Evolutionary conservation across 1,139 yeast species (phyloP), one percentile per base, ranked within the genome.

Genomic region (Casaregolazyma lundiana): DNA sequence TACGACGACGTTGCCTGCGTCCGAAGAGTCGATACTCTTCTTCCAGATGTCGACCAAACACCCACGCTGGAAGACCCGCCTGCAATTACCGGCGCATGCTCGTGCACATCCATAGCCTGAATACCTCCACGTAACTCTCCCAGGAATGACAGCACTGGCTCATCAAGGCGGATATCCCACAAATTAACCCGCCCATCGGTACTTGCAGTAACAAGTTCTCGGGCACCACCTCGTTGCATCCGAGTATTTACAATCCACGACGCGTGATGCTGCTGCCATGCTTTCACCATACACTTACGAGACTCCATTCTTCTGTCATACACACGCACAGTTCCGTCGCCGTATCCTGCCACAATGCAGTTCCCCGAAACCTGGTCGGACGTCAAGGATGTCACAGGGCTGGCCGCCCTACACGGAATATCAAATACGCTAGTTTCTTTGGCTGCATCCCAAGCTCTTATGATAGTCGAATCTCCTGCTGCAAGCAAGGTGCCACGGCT

Each of bases 311-410:
- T 75, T 48, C 96, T 76, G 65, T 92, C 99, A 64, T 90, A 92
- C 1, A 89, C 95, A 51, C 97, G 72, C 42, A 92, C 70, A 16
- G 88, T 80, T 11, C 98, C 98, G 64, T 94, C 97, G 35, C 84
- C 90, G 66, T 92, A 94, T 0, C 98, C 98, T 6, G 95, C 92
- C 32, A 87, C 80, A 56, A 92, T 79, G 1, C 88, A 75, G 59
- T 90, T 84, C n/a, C 98, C 97, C 0, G 95, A 88, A 8, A 92
- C 92, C 63, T 92, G 97, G 61, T 92, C 99, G 0, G 97, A 88
- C 0, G 97, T 89, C 47, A 92, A 71, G 0, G 95, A 76, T 0
- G 96, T 85, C 47, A 92, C 84, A 9, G 94, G 81, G n/a, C 94
- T 81, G 0, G 95, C 81, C 0, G 96, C 86, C 49, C 96, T 74